These are phyloP conservation scores for Thelephora terrestris DNA, from an alignment of 1,284 basidiomycete genomes.

Conservation along the genomic window DNA sequence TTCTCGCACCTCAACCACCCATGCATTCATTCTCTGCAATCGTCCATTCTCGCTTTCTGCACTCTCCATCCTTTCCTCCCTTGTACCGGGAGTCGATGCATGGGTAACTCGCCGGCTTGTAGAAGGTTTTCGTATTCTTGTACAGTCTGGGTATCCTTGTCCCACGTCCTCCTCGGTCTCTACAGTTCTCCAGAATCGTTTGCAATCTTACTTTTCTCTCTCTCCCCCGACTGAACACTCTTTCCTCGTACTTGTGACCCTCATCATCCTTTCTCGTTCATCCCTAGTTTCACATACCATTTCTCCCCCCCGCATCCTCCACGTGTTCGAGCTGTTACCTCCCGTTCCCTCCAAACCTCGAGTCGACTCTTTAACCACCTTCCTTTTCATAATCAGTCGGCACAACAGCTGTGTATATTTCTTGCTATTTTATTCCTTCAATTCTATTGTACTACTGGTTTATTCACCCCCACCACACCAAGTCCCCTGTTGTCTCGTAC, in stretches of 20 bases:
- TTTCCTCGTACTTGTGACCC: constrained; percentile 13
- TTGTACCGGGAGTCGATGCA: constrained; percentile 9
- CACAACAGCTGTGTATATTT: too few relatives aligned
- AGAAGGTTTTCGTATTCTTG: constrained; percentile 10
- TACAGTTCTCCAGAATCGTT: constrained; percentile 9
- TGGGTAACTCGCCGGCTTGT: constrained; percentile 10
- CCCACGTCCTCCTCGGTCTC: constrained; percentile 9
- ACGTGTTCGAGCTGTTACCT: too few relatives aligned
- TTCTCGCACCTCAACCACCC: constrained; percentile 56
- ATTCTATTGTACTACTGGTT: constrained; percentile 27
- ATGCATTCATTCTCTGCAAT: constrained; percentile 67
- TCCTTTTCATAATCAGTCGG: too few relatives aligned
- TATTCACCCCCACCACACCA: constrained; percentile 30
- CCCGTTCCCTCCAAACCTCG: constrained; percentile 1
- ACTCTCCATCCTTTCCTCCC: constrained; percentile 28
- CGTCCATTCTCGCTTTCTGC: constrained; percentile 29
- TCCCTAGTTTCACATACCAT: neutral
- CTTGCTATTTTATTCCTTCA: constrained; percentile 20
- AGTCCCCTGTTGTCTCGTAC: constrained; percentile 20
- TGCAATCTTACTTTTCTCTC: constrained; percentile 10
- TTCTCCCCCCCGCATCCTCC: too few relatives aligned
- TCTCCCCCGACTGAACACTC: constrained; percentile 1
- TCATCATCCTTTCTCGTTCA: constrained; percentile 12
- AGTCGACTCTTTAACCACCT: neutral
- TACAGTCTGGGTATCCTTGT: constrained; percentile 12